Conservation (phyloP, 2,329 filamentous ascomycete genomes). For the Metarhizium rileyi region DNA sequence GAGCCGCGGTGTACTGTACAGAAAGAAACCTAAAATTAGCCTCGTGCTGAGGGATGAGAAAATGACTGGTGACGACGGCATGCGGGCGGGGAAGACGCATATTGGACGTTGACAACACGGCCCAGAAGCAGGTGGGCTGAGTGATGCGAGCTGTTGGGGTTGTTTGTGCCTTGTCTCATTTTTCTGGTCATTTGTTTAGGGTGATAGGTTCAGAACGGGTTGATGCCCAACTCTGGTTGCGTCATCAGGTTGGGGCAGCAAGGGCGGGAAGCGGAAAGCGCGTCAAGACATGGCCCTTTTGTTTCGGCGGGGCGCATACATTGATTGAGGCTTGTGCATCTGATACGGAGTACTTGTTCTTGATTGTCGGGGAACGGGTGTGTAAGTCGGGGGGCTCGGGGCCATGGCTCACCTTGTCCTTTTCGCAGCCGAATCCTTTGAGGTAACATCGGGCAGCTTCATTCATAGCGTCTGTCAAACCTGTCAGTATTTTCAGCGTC, state of each 20-base stretch:
- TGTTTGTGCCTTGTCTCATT: no score
- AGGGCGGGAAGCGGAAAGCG: no score
- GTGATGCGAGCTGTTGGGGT: background rate
- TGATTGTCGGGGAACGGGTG: background rate
- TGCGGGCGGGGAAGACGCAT: background rate
- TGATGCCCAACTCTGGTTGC: no score
- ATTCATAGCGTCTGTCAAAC: slow-evolving; percentile 76
- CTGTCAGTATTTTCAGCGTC: slow-evolving; percentile 4
- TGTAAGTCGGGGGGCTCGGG: background rate
- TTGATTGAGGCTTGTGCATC: background rate
- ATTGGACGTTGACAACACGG: no score
- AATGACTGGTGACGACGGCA: background rate
- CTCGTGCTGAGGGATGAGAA: slow-evolving; percentile 17
- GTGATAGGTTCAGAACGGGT: no score
- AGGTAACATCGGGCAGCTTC: slow-evolving; percentile 93
- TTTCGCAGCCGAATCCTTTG: slow-evolving; percentile 93
- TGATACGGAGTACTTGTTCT: slow-evolving; percentile 10
- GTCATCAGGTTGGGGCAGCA: no score
- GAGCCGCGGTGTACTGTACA: slow-evolving; percentile 65
- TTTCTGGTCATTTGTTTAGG: no score
- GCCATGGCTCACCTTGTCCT: slow-evolving; percentile 76
- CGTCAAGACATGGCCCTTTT: no score
- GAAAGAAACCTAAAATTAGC: slow-evolving; percentile 33
- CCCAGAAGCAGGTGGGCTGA: background rate
- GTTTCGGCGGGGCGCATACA: background rate